Conservation (phyloP, 2,329 filamentous ascomycete species). For the Teratosphaeria viscida region DNA sequence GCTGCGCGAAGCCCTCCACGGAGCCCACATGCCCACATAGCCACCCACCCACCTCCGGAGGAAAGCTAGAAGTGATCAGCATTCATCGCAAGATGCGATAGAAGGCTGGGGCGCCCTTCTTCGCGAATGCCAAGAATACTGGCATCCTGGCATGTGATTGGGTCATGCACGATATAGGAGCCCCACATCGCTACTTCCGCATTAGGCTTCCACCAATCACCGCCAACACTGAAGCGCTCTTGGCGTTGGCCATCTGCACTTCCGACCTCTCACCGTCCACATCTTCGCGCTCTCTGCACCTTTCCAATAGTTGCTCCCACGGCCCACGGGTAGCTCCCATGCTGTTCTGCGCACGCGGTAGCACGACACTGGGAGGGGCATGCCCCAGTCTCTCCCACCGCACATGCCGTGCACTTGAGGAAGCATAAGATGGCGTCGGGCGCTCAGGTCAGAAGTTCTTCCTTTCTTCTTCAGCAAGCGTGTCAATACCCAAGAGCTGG, state of each 20-base stretch:
- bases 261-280: slow-evolving; percentile 1
- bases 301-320: slow-evolving; percentile 16
- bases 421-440: not conserved
- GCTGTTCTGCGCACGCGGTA: slow-evolving; percentile 5
- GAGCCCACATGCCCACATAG: not conserved
- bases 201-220: not conserved
- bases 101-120: not conserved
- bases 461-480: slow-evolving; percentile 38
- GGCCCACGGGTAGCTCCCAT: not conserved
- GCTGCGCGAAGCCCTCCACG: not conserved
- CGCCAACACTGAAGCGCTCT: not conserved
- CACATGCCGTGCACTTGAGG: slow-evolving; percentile 3
- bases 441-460: slow-evolving; percentile 5
- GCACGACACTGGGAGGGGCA: slow-evolving; percentile 3
- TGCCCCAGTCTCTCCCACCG: not conserved
- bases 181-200: not conserved
- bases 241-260: not conserved
- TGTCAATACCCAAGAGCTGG: slow-evolving; percentile 40
- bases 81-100: not conserved
- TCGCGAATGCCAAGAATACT: not conserved
- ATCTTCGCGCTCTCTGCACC: slow-evolving; percentile 17
- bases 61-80: not conserved
- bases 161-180: not conserved
- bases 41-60: not conserved
- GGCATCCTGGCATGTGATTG: not conserved